Conservation (phyloP, 2,329 filamentous ascomycete species). For the Fusarium sambucinum region DNA sequence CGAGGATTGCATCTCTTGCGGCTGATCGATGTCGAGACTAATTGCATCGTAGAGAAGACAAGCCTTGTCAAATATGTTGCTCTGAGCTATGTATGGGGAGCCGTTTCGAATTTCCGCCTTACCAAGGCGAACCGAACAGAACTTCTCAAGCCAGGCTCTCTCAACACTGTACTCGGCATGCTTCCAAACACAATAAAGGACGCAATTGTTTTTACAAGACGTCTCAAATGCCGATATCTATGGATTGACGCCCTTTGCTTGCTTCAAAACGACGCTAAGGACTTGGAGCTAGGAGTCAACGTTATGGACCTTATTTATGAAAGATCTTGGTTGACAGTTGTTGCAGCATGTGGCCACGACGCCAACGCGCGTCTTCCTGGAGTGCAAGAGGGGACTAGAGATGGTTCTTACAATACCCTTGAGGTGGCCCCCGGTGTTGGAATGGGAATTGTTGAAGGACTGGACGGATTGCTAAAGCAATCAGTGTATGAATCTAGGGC, state of each 20-base stretch:
- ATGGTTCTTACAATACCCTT: fast-evolving
- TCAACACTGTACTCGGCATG: fast-evolving
- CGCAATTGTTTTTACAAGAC: not conserved
- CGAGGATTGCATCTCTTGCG: conserved; percentile 6
- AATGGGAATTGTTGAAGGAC: not conserved
- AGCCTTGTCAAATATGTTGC: conserved; percentile 7
- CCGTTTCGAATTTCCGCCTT: conserved; percentile 12
- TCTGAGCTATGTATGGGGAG: conserved; percentile 30
- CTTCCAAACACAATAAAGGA: conserved; percentile 12
- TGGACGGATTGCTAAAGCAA: not conserved
- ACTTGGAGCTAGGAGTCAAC: conserved; percentile 3
- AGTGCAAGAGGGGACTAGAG: not conserved
- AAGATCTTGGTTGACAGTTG: conserved; percentile 20
- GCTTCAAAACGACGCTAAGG: conserved; percentile 5
- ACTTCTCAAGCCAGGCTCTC: not conserved
- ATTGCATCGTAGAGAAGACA: conserved; percentile 3
- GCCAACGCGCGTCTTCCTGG: conserved; percentile 15
- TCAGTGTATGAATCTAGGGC: conserved; percentile 9
- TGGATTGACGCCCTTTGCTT: conserved; percentile 18
- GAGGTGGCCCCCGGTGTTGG: not conserved
- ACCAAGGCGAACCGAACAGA: conserved; percentile 8
- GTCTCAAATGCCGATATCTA: conserved; percentile 13
- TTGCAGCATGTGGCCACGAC: conserved; percentile 22
- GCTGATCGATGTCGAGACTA: not conserved
- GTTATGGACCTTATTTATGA: conserved; percentile 32